phyloP scores from a whole-genome alignment of 1,284 basidiomycete genomes.

The Ceratobasidium sp. region DNA sequence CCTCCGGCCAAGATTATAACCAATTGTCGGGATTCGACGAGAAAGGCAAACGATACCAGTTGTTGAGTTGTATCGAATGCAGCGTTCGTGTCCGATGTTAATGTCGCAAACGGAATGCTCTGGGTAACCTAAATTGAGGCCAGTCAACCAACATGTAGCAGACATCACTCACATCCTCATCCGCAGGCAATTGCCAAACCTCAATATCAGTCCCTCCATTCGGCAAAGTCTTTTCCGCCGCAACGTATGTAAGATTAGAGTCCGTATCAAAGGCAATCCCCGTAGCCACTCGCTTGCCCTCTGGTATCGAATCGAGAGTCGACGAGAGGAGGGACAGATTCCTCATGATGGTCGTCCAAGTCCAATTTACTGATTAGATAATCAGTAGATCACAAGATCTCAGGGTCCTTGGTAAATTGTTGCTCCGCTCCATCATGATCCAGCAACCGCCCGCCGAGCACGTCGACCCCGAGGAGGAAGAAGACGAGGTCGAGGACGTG shows the following conservation, averaged over 20 bases:
- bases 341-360: slow-evolving; percentile 12
- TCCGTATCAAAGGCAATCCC: slow-evolving; percentile 30
- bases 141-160: too few relatives aligned
- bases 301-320: background rate
- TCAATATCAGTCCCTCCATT: slow-evolving; percentile 33
- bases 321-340: slow-evolving; percentile 37
- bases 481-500: slow-evolving; percentile 57
- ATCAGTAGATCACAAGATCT: background rate
- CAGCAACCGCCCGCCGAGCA: slow-evolving; percentile 36
- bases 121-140: background rate
- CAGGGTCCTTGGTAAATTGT: slow-evolving; percentile 24
- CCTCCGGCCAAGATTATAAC: slow-evolving; percentile 77
- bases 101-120: slow-evolving; percentile 25
- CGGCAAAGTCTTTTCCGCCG: slow-evolving; percentile 10
- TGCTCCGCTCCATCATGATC: slow-evolving; percentile 42
- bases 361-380: slow-evolving; percentile 16
- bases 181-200: slow-evolving; percentile 30
- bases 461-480: slow-evolving; percentile 48
- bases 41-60: slow-evolving; percentile 71
- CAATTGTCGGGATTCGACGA: slow-evolving; percentile 74
- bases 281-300: slow-evolving; percentile 8
- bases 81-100: slow-evolving; percentile 1
- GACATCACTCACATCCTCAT: slow-evolving; percentile 20
- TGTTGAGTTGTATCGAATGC: slow-evolving; percentile 55
- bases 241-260: slow-evolving; percentile 14